Conservation (phyloP, 2,329 filamentous ascomycete species). For the Neurospora crassa region DNA sequence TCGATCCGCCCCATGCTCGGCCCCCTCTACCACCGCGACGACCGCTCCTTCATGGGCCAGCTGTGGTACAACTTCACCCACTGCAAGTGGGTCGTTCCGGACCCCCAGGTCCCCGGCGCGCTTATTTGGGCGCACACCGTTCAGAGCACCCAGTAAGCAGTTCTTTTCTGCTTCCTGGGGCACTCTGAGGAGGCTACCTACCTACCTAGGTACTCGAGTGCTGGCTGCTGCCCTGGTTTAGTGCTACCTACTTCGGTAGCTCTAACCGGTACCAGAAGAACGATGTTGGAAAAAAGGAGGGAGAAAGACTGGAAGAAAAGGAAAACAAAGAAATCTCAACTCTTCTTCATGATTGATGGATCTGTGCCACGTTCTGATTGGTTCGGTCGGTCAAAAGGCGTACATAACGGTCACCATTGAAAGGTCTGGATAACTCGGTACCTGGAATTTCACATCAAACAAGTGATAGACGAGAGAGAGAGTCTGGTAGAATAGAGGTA, state of each 20-base stretch:
- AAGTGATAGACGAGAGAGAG: neutral
- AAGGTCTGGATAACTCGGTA: neutral
- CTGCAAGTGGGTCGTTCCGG: conserved; percentile 37
- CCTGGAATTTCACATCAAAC: neutral
- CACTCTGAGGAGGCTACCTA: too few species aligned
- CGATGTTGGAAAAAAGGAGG: neutral
- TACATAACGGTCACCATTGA: neutral
- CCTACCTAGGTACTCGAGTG: too few species aligned
- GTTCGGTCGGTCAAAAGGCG: neutral
- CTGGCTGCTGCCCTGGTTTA: neutral
- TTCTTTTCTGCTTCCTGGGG: too few species aligned
- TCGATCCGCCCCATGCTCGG: conserved; percentile 48
- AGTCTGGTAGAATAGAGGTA: neutral
- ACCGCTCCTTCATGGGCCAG: conserved; percentile 33
- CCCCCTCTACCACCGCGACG: conserved; percentile 39
- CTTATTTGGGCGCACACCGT: conserved; percentile 25
- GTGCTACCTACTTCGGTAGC: neutral
- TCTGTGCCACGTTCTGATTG: neutral
- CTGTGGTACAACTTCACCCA: conserved; percentile 36
- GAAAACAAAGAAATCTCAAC: neutral
- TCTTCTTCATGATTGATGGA: neutral
- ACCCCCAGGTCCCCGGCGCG: conserved; percentile 26
- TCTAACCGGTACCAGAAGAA: neutral
- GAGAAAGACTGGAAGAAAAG: neutral
- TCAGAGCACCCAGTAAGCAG: neutral